Conservation (phyloP, 2,329 filamentous ascomycete genomes). For the Cryphonectria nitschkei region DNA sequence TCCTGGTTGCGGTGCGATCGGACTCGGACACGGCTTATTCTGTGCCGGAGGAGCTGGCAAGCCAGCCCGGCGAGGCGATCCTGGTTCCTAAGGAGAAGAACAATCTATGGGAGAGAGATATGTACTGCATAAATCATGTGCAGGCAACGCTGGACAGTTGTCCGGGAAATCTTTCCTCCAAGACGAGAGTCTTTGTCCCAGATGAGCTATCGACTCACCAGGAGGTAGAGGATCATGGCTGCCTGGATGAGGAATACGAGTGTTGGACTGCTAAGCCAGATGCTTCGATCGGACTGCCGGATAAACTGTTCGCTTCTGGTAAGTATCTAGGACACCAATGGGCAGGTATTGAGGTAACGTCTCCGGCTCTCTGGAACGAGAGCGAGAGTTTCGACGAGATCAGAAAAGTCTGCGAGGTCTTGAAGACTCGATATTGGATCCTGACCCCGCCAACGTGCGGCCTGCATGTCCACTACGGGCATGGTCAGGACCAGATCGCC, state of each 20-base stretch:
- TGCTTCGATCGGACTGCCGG: neutral
- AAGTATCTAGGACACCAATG: neutral
- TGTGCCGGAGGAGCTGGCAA: neutral
- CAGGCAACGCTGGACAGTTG: neutral
- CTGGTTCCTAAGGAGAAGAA: neutral
- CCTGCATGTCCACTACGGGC: conserved; percentile 10
- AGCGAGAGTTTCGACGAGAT: neutral
- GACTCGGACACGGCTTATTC: neutral
- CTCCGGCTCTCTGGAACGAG: conserved; percentile 1
- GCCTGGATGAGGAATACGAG: neutral
- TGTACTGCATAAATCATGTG: neutral
- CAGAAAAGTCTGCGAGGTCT: neutral
- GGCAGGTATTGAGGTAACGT: neutral
- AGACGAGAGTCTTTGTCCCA: neutral
- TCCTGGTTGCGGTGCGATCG: neutral
- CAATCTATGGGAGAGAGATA: neutral
- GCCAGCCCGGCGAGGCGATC: neutral
- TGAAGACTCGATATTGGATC: neutral
- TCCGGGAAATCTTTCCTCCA: neutral
- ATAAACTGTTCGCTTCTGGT: neutral
- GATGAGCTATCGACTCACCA: neutral
- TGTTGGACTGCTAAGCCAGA: neutral
- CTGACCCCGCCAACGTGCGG: neutral
- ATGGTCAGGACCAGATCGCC: neutral
- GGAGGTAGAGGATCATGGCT: neutral